Evolutionary conservation across 177 flowering plant species (phyloP), one percentile per base, ranked within the genome.

Genomic region (Vitis hybrid): DNA sequence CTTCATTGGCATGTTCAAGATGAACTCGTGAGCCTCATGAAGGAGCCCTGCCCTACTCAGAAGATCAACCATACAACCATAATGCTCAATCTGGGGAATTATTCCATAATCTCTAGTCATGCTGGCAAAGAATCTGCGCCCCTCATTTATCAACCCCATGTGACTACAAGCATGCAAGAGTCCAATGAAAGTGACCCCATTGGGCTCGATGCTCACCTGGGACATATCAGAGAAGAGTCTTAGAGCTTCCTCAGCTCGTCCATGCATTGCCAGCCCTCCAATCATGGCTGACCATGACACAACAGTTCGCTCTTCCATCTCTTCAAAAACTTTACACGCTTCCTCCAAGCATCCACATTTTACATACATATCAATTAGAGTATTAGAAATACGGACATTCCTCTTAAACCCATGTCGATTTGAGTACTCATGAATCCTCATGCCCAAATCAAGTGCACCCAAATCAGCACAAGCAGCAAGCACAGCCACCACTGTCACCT

Each of bases 1-100:
- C 64, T 78, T 67, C 6, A 86, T 79, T 0, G 90, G 91, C 90
- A 91, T 88, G 74, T 77, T 82, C 78, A 32, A 73, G 49, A 89
- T 88, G 69, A 85, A 81, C 58, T 87, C 84, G 46, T 73, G 76
- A 2, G 94, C 94, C 70, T 91, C 91, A 62, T 76, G 65, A 19
- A 91, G 83, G 11, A 78, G 80, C 40, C 97, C 97, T 13, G 90
- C 84, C 2, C 94, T 78, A 61, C 92, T 83, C 1, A 84, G 81
- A 21, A 88, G 83, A 84, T 89, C 93, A 71, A 89, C 96, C 88
- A 91, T 80, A 74, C 92, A 89, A n/a, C 91, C 93, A 64, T 83
- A 89, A 62, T 91, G 97, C 72, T 86, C 90, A 30, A 89, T 85
- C 40, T 64, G 32, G 7, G 94, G 92, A 62, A 65, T 55, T 35